These are phyloP conservation scores for Raffaelea deltoideospora DNA, from an alignment of 2,329 filamentous ascomycete genomes.

Conservation along the genomic window DNA sequence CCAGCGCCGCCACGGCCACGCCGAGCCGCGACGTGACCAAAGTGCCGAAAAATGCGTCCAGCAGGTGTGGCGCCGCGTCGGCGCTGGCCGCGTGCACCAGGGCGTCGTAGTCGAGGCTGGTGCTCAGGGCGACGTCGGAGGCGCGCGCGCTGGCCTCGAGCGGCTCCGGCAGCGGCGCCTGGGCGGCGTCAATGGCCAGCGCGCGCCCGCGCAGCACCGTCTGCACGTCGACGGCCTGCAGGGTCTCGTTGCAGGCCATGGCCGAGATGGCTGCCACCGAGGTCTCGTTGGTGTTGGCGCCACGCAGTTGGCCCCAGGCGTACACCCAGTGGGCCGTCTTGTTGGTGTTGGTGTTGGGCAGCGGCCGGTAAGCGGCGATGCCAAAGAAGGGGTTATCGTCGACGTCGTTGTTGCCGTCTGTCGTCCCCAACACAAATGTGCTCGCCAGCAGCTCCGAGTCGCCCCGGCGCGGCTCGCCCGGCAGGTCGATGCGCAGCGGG, in stretches of 20 bases:
- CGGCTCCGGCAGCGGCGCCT: conserved; percentile 13
- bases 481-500: conserved; percentile 11
- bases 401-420: neutral
- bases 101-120: conserved; percentile 14
- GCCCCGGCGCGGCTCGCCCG: conserved; percentile 7
- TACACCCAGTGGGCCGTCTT: conserved; percentile 16
- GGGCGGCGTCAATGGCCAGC: conserved; percentile 15
- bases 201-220: conserved; percentile 8
- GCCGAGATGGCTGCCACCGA: conserved; percentile 17
- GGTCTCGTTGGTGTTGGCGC: conserved; percentile 11
- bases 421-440: conserved; percentile 9
- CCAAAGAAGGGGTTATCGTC: conserved; percentile 12
- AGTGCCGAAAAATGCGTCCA: conserved; percentile 21
- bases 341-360: conserved; percentile 11
- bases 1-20: conserved; percentile 13
- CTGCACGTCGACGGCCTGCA: conserved; percentile 10
- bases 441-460: conserved; percentile 7
- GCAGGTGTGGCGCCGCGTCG: conserved; percentile 12
- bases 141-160: conserved; percentile 11
- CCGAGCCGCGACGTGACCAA: conserved; percentile 19
- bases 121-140: conserved; percentile 11
- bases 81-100: too few species aligned
- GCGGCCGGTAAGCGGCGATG: conserved; percentile 5
- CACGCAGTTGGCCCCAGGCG: conserved; percentile 18
- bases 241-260: conserved; percentile 22